These are phyloP conservation scores for Candida tallmaniae DNA, from an alignment of 805 yeast species.

Conservation along the genomic window DNA sequence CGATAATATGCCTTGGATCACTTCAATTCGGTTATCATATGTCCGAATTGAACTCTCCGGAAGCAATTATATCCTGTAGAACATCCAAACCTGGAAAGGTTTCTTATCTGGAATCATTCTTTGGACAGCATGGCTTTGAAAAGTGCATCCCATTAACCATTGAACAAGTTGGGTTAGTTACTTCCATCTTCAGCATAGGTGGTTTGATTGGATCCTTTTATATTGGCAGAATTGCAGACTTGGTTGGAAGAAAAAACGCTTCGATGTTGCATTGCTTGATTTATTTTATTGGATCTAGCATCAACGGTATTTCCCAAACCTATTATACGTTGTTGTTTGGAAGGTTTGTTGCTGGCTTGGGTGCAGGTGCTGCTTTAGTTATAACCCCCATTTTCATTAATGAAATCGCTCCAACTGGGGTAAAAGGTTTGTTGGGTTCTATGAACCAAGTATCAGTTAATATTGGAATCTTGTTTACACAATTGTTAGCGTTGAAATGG, in stretches of 20 bases:
- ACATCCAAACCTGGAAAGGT: constrained; percentile 23
- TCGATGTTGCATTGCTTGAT: constrained; percentile 48
- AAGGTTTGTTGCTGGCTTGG: constrained; percentile 74
- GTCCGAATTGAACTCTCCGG: constrained; percentile 93
- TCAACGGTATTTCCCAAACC: constrained; percentile 49
- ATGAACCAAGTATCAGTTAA: constrained; percentile 87
- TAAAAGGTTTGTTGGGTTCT: constrained; percentile 78
- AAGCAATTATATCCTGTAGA: constrained; percentile 59
- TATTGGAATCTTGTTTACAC: constrained; percentile 79
- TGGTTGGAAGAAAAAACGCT: constrained; percentile 57
- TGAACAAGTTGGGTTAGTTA: constrained; percentile 63
- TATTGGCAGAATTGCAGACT: constrained; percentile 62
- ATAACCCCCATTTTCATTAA: constrained; percentile 77
- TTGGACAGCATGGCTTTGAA: constrained; percentile 33
- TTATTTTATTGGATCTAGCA: constrained; percentile 57
- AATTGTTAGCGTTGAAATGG: constrained; percentile 64
- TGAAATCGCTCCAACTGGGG: constrained; percentile 67
- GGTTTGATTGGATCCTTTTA: constrained; percentile 72
- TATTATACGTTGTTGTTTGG: constrained; percentile 52
- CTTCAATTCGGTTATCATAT: constrained; percentile 92
- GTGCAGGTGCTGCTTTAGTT: constrained; percentile 85
- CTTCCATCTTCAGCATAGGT: constrained; percentile 79
- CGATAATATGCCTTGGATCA: constrained; percentile 69
- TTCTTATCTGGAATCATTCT: constrained; percentile 35
- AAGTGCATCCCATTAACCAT: constrained; percentile 58